Evolutionary conservation across 2,329 filamentous ascomycete genomes (phyloP).

Genomic region (Aspergillus fructus): DNA sequence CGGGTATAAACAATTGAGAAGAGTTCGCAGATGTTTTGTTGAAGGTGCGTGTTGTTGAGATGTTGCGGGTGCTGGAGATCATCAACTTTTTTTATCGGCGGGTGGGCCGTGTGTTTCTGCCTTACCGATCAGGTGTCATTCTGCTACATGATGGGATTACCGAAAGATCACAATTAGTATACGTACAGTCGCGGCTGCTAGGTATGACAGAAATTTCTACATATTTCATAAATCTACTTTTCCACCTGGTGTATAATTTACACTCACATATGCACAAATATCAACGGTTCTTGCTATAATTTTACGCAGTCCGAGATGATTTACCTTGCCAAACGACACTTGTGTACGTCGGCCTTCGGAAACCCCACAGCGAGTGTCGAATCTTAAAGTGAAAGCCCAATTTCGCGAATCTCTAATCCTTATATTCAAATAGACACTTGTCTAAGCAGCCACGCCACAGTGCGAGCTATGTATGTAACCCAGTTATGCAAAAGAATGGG

Average conservation of each 20-base stretch:
- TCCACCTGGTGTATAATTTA: too few relatives aligned
- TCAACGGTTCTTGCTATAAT: too few relatives aligned
- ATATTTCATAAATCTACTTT: too few relatives aligned
- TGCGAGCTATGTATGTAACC: slow-evolving; percentile 15
- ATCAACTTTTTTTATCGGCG: slow-evolving; percentile 18
- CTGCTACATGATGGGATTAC: too few relatives aligned
- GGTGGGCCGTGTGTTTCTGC: slow-evolving; percentile 13
- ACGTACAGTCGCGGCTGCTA: neutral
- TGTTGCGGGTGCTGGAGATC: neutral
- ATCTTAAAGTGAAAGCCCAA: neutral
- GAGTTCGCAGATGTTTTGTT: neutral
- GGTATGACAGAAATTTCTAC: neutral
- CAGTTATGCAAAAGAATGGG: slow-evolving; percentile 20
- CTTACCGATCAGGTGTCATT: neutral
- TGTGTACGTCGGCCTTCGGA: too few relatives aligned
- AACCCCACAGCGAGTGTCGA: neutral
- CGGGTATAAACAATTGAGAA: neutral
- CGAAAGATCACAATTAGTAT: neutral
- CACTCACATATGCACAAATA: too few relatives aligned
- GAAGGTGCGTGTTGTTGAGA: neutral
- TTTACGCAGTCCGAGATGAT: too few relatives aligned
- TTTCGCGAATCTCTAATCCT: neutral
- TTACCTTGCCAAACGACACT: too few relatives aligned
- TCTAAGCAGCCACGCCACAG: slow-evolving; percentile 8
- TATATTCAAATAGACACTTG: slow-evolving; percentile 8